Base-by-base conservation (phyloP, 768 basidiomycete species). In the Lepiota subincarnata region DNA sequence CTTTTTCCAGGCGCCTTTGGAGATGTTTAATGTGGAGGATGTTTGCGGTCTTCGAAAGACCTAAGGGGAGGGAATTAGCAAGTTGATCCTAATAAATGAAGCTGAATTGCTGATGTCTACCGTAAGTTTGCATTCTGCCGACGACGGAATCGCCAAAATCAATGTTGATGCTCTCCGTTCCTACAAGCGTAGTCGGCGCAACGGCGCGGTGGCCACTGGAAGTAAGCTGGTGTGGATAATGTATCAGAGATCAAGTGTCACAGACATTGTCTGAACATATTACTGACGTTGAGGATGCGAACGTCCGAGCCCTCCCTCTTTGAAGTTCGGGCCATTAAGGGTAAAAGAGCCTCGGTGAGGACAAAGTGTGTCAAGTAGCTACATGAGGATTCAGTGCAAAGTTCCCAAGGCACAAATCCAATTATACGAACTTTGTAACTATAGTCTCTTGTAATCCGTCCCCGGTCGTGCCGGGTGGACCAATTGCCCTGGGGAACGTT, bases 361-460 rank as follows among this genome's bases (percentile, higher is more conserved):
- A 78, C 73, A 51, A 81, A 81, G 0, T 75, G 79, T 35, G 77
- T 74, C 18, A 86, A 68, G 49, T 78, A 72, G 45, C 84, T 86
- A 50, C 3, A 31, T 4, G 31, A 31, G 7, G 10, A 31, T 26
- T 31, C 16, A 13, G 22, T 40, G 10, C 41, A 43, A 16, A 26
- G 35, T 39, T 20, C 20, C 13, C 3, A 36, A 3, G 36, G 13
- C 11, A 34, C 36, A 7, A 50, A 31, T 31, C 2, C 24, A 24
- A 5, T 31, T 3, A 11, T 31, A 58, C 48, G 34, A 50, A 36
- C 49, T 40, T 45, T 11, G 53, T 52, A 38, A 42, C 50, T 42
- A 38, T 45, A 53, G 49, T 48, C 28, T 57, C 54, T 50, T 38
- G 50, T 26, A 58, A 37, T 40, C 58, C 60, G 48, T 62, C 48